Evolutionary conservation across 192 early-diverging fungal species (phyloP).

Genomic region (Coemansia biformis): DNA sequence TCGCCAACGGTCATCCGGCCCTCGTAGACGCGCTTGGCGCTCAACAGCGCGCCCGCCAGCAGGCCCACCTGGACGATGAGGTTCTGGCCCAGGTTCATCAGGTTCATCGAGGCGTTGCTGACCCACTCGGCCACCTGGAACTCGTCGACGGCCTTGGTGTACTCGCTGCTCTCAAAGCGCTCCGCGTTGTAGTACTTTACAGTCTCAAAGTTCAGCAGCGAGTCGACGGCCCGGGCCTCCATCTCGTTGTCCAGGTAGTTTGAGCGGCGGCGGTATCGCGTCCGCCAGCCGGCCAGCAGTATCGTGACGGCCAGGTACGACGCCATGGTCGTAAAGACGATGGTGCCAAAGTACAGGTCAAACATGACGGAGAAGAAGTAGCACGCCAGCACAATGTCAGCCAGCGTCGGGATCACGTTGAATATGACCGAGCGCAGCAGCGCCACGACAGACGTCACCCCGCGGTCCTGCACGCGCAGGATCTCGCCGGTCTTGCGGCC

Average conservation of each 20-base stretch:
- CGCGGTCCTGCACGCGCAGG: constrained; percentile 72
- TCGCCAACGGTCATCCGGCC: constrained; percentile 70
- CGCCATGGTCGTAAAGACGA: constrained; percentile 83
- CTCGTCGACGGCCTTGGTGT: constrained; percentile 65
- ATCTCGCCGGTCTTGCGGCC: constrained; percentile 94
- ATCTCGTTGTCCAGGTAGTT: constrained; percentile 83
- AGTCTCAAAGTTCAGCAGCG: constrained; percentile 96
- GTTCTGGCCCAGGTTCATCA: constrained; percentile 86
- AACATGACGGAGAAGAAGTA: constrained; percentile 61
- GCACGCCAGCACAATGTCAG: constrained; percentile 82
- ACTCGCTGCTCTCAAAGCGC: constrained; percentile 76
- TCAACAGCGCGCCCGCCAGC: constrained; percentile 72
- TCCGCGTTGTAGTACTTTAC: constrained; percentile 98
- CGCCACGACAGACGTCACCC: constrained; percentile 59
- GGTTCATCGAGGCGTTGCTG: constrained; percentile 62
- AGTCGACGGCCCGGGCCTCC: constrained; percentile 84
- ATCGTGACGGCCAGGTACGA: constrained; percentile 81
- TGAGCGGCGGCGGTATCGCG: constrained; percentile 71
- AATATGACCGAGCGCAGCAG: constrained; percentile 79
- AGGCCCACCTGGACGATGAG: constrained; percentile 81
- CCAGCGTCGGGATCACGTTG: constrained; percentile 84
- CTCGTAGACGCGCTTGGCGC: constrained; percentile 73
- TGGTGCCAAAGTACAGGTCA: constrained; percentile 72
- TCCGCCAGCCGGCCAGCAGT: constrained; percentile 82
- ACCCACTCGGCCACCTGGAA: constrained; percentile 86